Percentiles rank a stretch among this genome's conserved stretches.
phyloP scores from a whole-genome alignment of 2,329 filamentous ascomycete species.

The Polytolypa hystricis region DNA sequence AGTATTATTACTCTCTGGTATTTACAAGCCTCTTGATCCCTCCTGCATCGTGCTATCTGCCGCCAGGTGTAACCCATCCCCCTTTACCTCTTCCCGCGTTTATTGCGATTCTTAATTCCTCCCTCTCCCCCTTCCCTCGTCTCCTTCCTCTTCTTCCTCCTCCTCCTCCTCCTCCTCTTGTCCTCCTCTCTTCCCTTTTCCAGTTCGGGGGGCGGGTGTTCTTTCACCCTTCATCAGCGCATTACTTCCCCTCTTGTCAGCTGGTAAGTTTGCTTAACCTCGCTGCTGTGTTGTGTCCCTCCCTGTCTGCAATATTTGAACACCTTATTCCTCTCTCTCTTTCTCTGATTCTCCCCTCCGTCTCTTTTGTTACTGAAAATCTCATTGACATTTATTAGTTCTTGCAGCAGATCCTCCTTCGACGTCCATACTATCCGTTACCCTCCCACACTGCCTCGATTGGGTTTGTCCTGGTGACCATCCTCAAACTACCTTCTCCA shows the following conservation, averaged over 20 bases:
- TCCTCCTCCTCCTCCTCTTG: not conserved
- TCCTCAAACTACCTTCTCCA: conserved; percentile 5
- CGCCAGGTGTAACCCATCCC: not conserved
- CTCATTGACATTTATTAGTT: not conserved
- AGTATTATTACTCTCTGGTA: too few species aligned
- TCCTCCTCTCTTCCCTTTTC: not conserved
- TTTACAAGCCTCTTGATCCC: not conserved
- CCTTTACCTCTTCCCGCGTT: not conserved
- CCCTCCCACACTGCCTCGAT: not conserved
- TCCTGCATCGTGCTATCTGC: not conserved
- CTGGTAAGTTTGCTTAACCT: too few species aligned
- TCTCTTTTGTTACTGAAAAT: not conserved
- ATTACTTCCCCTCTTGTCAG: not conserved
- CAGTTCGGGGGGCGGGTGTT: not conserved
- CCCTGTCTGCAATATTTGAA: not conserved
- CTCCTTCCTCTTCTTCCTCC: not conserved
- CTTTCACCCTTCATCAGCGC: not conserved
- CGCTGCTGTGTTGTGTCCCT: not conserved
- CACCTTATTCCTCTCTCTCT: not conserved
- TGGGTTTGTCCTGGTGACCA: conserved; percentile 8
- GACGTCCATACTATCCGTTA: not conserved
- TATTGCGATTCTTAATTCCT: not conserved
- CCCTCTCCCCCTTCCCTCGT: conserved; percentile 2
- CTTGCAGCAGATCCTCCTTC: too few species aligned
- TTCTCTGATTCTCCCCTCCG: not conserved